A percentile compares a stretch with the other conserved stretches of the same genome.
Conservation (phyloP, 2,329 filamentous ascomycete genomes). For the Tolypocladium cylindrosporum region DNA sequence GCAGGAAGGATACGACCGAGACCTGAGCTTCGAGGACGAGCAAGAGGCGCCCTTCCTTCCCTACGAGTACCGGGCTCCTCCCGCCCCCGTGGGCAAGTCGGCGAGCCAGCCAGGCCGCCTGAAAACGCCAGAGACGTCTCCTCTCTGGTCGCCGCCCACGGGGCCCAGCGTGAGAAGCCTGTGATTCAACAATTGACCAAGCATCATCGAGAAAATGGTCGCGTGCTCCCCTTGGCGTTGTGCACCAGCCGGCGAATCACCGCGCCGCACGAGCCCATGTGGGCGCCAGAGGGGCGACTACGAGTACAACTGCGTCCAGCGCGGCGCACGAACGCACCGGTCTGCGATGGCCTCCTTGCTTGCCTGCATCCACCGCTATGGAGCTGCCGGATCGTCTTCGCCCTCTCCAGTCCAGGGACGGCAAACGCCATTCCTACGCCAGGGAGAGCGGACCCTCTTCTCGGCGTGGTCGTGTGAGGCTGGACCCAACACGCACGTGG, state of each 20-base stretch:
- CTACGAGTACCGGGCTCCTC: background rate
- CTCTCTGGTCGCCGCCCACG: background rate
- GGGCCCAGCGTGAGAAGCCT: background rate
- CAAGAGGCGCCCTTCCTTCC: background rate
- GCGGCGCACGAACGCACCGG: background rate
- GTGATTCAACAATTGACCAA: conserved; percentile 23
- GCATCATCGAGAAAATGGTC: conserved; percentile 33
- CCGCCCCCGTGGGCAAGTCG: background rate
- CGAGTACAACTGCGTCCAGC: background rate
- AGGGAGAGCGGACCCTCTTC: background rate
- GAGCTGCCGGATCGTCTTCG: background rate
- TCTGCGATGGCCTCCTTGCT: background rate
- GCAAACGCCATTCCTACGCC: background rate
- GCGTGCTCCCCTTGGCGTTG: conserved; percentile 23
- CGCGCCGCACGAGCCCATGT: conserved; percentile 21
- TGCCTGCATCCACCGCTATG: background rate
- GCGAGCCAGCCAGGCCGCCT: background rate
- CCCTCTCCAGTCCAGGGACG: background rate
- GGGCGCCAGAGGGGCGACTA: conserved; percentile 3
- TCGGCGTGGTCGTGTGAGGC: background rate
- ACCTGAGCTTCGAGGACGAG: background rate
- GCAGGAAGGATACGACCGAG: background rate
- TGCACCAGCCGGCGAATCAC: conserved; percentile 20
- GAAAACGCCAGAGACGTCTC: background rate
- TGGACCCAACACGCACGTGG: conserved; percentile 5